phyloP scores from a whole-genome alignment of 139 green algal genomes.

The Eudorina sp. region DNA sequence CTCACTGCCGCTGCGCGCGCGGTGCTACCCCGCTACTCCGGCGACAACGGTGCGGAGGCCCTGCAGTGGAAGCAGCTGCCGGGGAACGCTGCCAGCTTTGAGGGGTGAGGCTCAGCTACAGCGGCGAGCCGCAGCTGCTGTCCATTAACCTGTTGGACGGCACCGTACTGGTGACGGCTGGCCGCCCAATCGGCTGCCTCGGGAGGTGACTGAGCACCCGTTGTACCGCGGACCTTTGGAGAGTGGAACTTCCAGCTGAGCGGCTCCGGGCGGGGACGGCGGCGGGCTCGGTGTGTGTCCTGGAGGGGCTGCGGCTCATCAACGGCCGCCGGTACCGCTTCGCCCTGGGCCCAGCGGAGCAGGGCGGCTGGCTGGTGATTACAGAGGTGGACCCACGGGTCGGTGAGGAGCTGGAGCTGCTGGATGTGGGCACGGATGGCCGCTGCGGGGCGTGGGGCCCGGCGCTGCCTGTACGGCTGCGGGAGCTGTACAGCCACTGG shows the following conservation, averaged over 20 bases:
- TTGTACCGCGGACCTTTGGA: conserved; percentile 69
- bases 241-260: conserved; percentile 69
- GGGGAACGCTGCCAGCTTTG: conserved; percentile 35
- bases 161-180: conserved; percentile 57
- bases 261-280: neutral
- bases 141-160: conserved; percentile 69
- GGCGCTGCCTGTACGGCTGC: conserved; percentile 57
- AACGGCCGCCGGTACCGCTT: conserved; percentile 16
- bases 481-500: conserved; percentile 69
- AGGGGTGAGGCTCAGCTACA: conserved; percentile 13
- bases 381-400: conserved; percentile 49
- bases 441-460: conserved; percentile 53
- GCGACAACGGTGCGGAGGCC: too few relatives aligned
- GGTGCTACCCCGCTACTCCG: too few relatives aligned
- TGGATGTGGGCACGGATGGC: conserved; percentile 48
- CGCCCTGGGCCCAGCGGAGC: neutral
- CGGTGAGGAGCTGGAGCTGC: conserved; percentile 54
- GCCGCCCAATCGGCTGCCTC: conserved; percentile 59
- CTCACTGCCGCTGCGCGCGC: neutral
- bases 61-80: neutral
- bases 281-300: conserved; percentile 15
- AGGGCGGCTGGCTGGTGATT: conserved; percentile 10
- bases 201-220: conserved; percentile 59
- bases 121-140: conserved; percentile 48
- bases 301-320: conserved; percentile 46